Percentiles rank a stretch among this genome's conserved stretches.
Evolutionary conservation across 129 eudicot species (phyloP).

Genomic region (Scalesia atractyloides): DNA sequence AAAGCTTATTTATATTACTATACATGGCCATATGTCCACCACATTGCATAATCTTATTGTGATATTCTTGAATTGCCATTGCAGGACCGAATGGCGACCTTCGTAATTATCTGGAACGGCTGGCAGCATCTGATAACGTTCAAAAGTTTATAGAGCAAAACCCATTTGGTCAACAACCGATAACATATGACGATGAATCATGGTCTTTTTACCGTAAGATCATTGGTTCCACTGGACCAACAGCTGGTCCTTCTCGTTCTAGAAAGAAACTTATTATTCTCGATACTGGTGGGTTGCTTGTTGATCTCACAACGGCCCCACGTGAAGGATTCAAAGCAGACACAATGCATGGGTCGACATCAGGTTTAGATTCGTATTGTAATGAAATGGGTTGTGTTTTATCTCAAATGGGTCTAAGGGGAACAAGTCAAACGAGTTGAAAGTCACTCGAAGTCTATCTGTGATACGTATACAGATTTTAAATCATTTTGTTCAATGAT

Average conservation of each 20-base stretch:
- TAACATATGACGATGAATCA: conserved; percentile 27
- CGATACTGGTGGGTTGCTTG: conserved; percentile 63
- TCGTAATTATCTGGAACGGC: conserved; percentile 32
- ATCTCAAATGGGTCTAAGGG: neutral
- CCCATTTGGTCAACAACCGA: conserved; percentile 42
- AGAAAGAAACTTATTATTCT: conserved; percentile 65
- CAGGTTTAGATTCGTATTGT: conserved; percentile 44
- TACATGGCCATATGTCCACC: neutral
- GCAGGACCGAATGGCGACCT: conserved; percentile 42
- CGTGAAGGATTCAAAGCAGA: conserved; percentile 43
- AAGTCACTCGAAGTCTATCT: neutral
- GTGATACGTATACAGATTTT: neutral
- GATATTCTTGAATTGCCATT: conserved; percentile 20
- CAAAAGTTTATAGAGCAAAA: conserved; percentile 38
- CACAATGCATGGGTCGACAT: conserved; percentile 35
- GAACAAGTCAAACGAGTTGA: neutral
- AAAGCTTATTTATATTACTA: too few relatives aligned
- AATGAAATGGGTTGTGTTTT: neutral
- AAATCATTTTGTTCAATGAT: neutral
- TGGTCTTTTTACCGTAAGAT: conserved; percentile 41
- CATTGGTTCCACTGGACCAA: conserved; percentile 20
- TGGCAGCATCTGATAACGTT: conserved; percentile 38
- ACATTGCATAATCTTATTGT: conserved; percentile 3
- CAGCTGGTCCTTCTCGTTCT: conserved; percentile 17
- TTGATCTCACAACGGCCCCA: conserved; percentile 37